Percentiles rank a stretch among this genome's conserved stretches.
Evolutionary conservation across 2,329 filamentous ascomycete species (phyloP).

Genomic region (Diaporthe capsici): DNA sequence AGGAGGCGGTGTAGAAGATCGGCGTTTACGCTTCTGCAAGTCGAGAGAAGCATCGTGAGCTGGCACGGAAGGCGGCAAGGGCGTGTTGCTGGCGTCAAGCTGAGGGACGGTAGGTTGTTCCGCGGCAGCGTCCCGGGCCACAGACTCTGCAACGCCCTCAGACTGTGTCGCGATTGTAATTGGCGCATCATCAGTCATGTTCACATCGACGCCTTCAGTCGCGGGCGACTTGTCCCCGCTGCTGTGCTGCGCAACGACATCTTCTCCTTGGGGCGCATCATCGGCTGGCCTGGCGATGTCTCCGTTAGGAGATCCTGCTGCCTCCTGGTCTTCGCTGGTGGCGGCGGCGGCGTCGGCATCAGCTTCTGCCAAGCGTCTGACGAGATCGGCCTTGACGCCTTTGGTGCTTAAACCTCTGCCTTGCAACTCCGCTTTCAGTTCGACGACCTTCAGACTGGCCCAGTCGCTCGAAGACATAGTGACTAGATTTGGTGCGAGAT

Average conservation of each 20-base stretch:
- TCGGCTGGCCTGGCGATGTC: conserved; percentile 7
- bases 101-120: conserved; percentile 16
- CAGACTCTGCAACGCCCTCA: neutral
- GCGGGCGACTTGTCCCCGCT: conserved; percentile 17
- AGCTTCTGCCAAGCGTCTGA: conserved; percentile 68
- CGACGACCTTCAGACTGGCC: conserved; percentile 77
- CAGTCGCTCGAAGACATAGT: conserved; percentile 64
- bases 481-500: conserved; percentile 40
- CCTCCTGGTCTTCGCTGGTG: conserved; percentile 39
- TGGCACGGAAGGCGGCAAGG: conserved; percentile 31
- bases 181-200: conserved; percentile 27
- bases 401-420: conserved; percentile 76
- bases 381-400: conserved; percentile 80
- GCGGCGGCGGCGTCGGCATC: conserved; percentile 37
- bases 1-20: conserved; percentile 73
- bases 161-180: neutral
- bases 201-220: conserved; percentile 8
- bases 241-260: conserved; percentile 39
- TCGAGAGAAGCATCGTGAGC: conserved; percentile 50
- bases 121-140: conserved; percentile 45
- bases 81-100: conserved; percentile 13
- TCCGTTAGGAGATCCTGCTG: neutral
- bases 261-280: conserved; percentile 45
- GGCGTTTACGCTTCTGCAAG: conserved; percentile 74
- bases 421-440: conserved; percentile 83